Percentiles rank a stretch among this genome's conserved stretches.
Conservation (phyloP, 202 grass and related monocot species). For the Brachypodium distachyon region DNA sequence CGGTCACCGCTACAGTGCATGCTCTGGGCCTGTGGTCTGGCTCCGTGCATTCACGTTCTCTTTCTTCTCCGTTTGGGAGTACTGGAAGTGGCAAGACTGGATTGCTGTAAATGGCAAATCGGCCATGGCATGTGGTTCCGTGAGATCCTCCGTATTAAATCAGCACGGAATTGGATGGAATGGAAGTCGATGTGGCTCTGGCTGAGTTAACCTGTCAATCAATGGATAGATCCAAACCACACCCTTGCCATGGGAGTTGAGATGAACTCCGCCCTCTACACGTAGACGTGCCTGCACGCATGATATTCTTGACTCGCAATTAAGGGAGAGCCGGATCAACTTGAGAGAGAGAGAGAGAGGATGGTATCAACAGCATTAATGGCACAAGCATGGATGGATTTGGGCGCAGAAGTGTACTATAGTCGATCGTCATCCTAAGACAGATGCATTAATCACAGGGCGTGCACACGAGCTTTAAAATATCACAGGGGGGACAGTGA, state of each 20-base stretch:
- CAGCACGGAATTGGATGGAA: slow-evolving; percentile 6
- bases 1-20: no score
- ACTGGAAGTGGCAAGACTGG: background rate
- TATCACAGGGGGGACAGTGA: background rate
- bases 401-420: no score
- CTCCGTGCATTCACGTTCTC: background rate
- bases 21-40: background rate
- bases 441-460: slow-evolving; percentile 25
- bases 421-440: background rate
- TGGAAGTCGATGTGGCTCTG: background rate
- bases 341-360: background rate
- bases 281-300: slow-evolving; percentile 29
- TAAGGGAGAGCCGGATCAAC: background rate
- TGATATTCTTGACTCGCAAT: slow-evolving; percentile 1
- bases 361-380: slow-evolving; percentile 23
- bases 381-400: background rate
- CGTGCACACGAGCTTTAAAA: slow-evolving; percentile 23
- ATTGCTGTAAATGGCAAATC: background rate
- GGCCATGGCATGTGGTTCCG: background rate
- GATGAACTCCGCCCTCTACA: background rate
- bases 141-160: slow-evolving; percentile 2
- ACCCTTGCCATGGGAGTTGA: background rate
- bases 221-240: background rate
- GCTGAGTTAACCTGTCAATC: background rate
- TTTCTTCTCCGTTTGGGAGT: no score